Evolutionary conservation across 139 green algal species (phyloP), one percentile per base, ranked within the genome.

Genomic region (Edaphochlamys debaryana): DNA sequence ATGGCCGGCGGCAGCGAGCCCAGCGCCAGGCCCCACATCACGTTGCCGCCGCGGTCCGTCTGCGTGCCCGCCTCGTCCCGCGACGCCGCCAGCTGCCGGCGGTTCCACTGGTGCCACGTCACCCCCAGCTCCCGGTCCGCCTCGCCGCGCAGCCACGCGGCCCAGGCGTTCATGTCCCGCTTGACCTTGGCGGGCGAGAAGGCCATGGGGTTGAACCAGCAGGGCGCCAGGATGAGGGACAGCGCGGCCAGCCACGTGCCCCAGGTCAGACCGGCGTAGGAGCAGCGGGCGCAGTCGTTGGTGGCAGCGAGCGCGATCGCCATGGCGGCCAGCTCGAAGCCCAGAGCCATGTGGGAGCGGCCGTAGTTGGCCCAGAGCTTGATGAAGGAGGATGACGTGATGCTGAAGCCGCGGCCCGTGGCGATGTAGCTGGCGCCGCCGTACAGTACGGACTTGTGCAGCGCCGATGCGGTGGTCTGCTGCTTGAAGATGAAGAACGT

Each of bases 401-500:
- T 82, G n/a, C 93, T 89, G 82, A 96, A 98, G 60, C 94, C 95
- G 67, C 95, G 90, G 36, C 95, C 74, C 30, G 74, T 81, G 60
- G 60, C 88, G n/a, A 96, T 88, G 90, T 98, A 98, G 89, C 92
- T 87, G 54, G 92, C 94, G 34, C 91, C 89, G 60, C 92, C 91
- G 72, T 93, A 94, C 63, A 90, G 74, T 71, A 95, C 84, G 69
- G 93, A 92, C 34, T 89, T 85, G 38, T 87, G 68, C 71, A 96
- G 95, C 75, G 88, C 90, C 84, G 88, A 79, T 37, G 88, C 74
- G 38, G 87, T 94, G 15, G 93, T 95, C 85, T 94, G 91, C 54
- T 92, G 82, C 73, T 92, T 90, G 82, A 95, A 94, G 69, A 95
- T 91, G 87, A 94, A 95, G 89, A 95, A 95, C 36, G 79, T 79